phyloP scores from a whole-genome alignment of 805 yeast species.

The Saccharomyces mikatae region DNA sequence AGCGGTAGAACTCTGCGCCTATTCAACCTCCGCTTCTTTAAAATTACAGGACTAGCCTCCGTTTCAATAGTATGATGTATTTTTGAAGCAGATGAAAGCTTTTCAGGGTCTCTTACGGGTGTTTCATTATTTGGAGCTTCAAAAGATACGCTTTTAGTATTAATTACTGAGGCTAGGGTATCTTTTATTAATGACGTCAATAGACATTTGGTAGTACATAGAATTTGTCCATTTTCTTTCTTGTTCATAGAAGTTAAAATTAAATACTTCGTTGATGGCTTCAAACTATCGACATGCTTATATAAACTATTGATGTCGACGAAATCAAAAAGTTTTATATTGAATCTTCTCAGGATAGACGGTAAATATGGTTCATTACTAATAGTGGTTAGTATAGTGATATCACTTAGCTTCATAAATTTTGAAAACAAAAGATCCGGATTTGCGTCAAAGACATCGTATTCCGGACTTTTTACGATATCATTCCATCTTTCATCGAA shows the following conservation, averaged over 20 bases:
- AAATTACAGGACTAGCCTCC: not conserved
- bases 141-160: not conserved
- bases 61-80: not conserved
- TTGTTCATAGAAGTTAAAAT: not conserved
- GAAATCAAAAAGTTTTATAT: not conserved
- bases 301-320: not conserved
- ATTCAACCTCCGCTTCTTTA: constrained; percentile 17
- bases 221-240: not conserved
- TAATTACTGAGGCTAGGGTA: not conserved
- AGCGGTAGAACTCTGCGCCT: constrained; percentile 28
- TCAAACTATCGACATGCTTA: not conserved
- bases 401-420: not conserved
- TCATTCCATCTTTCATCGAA: constrained; percentile 10
- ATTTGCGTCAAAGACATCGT: not conserved
- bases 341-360: not conserved
- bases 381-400: not conserved
- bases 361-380: not conserved
- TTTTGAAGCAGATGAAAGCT: not conserved
- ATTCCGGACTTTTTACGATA: not conserved
- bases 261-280: not conserved
- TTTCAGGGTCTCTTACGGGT: not conserved
- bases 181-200: not conserved
- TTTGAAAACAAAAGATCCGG: not conserved
- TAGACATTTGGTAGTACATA: not conserved
- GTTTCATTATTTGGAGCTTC: not conserved